phyloP scores from a whole-genome alignment of 805 yeast genomes.

The Phaffomyces antillensis region DNA sequence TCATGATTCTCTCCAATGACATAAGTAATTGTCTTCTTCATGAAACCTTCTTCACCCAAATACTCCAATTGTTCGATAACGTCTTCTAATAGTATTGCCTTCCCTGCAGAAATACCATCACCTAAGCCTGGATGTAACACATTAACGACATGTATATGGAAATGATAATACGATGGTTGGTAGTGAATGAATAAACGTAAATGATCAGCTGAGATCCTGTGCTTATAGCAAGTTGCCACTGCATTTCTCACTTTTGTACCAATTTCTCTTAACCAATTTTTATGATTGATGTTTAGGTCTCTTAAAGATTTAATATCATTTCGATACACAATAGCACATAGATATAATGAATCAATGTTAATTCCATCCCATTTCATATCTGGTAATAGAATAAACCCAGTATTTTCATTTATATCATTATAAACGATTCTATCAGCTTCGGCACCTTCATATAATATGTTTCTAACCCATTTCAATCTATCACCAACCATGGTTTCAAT shows the following conservation, averaged over 20 bases:
- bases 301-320: conserved; percentile 66
- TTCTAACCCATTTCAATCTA: conserved; percentile 82
- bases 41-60: conserved; percentile 50
- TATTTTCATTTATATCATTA: conserved; percentile 38
- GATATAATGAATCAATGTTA: conserved; percentile 61
- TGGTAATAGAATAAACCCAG: conserved; percentile 74
- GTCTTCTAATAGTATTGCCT: conserved; percentile 76
- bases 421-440: conserved; percentile 78
- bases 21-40: conserved; percentile 52
- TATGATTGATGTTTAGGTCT: conserved; percentile 57
- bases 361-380: conserved; percentile 95
- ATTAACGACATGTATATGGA: conserved; percentile 87
- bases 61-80: conserved; percentile 63
- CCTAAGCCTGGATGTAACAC: conserved; percentile 62
- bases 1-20: conserved; percentile 71
- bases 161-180: conserved; percentile 94
- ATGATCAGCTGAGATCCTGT: conserved; percentile 40
- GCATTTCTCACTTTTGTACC: conserved; percentile 37
- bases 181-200: conserved; percentile 81
- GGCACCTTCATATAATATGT: conserved; percentile 72
- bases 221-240: conserved; percentile 40
- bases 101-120: conserved; percentile 64
- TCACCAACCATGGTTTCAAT: conserved; percentile 70
- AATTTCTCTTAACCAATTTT: conserved; percentile 48
- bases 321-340: conserved; percentile 69